Evolutionary conservation across 2,329 filamentous ascomycete species (phyloP).

Genomic region (Aspergillus novofumigatus): DNA sequence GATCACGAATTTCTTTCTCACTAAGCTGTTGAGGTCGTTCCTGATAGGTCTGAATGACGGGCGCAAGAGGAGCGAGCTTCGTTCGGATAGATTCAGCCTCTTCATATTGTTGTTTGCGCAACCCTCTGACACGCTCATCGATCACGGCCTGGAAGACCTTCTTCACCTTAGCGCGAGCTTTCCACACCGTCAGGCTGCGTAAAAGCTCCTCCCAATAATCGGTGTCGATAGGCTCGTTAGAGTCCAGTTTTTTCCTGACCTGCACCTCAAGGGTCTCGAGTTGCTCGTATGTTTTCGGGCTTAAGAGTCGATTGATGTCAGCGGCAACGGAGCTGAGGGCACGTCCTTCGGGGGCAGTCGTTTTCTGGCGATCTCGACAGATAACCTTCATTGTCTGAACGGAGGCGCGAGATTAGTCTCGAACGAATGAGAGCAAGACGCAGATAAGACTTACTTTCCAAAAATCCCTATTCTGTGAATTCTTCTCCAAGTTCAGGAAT

Average conservation of each 20-base stretch:
- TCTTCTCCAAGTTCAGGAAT: constrained; percentile 77
- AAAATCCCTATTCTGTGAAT: constrained; percentile 74
- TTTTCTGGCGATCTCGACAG: constrained; percentile 70
- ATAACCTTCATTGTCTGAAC: constrained; percentile 72
- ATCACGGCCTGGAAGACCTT: constrained; percentile 74
- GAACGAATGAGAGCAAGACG: not conserved
- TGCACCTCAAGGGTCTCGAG: constrained; percentile 82
- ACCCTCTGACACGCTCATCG: constrained; percentile 61
- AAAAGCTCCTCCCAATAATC: constrained; percentile 97
- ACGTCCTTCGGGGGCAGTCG: constrained; percentile 64
- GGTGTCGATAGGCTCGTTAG: constrained; percentile 87
- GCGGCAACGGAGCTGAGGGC: constrained; percentile 76
- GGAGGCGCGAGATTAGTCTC: constrained; percentile 7
- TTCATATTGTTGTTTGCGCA: constrained; percentile 64
- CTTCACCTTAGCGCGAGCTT: constrained; percentile 79
- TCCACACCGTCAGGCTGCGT: constrained; percentile 80
- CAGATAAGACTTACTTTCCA: constrained; percentile 60
- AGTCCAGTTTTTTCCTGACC: constrained; percentile 78
- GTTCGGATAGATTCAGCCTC: constrained; percentile 57
- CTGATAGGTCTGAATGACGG: constrained; percentile 23
- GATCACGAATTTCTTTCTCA: constrained; percentile 38
- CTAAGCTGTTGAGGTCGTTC: constrained; percentile 5
- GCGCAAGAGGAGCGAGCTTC: constrained; percentile 51
- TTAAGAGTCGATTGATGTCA: constrained; percentile 83
- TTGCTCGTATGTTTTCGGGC: constrained; percentile 80